Evolutionary conservation across 352 stramenopile species (phyloP), one percentile per base, ranked within the genome.

Genomic region (Globisporangium heterothallicum): DNA sequence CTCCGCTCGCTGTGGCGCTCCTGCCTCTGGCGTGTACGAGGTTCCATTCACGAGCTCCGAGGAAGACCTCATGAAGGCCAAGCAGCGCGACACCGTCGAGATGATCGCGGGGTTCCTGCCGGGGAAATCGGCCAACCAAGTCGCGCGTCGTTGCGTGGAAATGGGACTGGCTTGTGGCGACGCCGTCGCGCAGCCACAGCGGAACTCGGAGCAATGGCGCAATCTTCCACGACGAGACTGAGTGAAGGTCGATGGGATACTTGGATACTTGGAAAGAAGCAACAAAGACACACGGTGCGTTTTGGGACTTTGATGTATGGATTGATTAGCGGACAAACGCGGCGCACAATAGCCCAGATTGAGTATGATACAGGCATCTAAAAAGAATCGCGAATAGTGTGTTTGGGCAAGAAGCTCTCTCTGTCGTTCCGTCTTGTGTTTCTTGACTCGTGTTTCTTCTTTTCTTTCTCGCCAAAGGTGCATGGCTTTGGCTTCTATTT

Each of bases 131-230:
- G 42, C 62, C 22, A 55, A 60, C 22, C 61, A 85, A 40, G 64
- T 88, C 38, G 56, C 68, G 52, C 72, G 72, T 9, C 68, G 72
- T 12, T 87, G 76, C 40, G 56, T 85, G 9, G 60, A 87, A 53
- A 49, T 87, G 32, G 69, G 73, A 0, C 59, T 87, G 27, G 70
- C 68, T 30, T 87, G 76, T 22, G 72, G 73, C 12, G 59, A 47
- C 6, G 53, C 64, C 12, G 61, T 43, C 9, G 66, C 49, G 8
- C 42, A 60, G 3, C 72, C 70, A 1, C 44, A 52, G 19, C 68
- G 64, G 40, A 64, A 75, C 48, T 79, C 66, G 16, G 73, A 85
- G 49, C 66, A 72, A 36, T 84, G 73, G 73, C 63, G 66, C 6
- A 49, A 29, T 26, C 16, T 53, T 3, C 24, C 54, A 12, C 18